Conservation (phyloP, 257 asterid genomes). For the Solanum peruvianum region DNA sequence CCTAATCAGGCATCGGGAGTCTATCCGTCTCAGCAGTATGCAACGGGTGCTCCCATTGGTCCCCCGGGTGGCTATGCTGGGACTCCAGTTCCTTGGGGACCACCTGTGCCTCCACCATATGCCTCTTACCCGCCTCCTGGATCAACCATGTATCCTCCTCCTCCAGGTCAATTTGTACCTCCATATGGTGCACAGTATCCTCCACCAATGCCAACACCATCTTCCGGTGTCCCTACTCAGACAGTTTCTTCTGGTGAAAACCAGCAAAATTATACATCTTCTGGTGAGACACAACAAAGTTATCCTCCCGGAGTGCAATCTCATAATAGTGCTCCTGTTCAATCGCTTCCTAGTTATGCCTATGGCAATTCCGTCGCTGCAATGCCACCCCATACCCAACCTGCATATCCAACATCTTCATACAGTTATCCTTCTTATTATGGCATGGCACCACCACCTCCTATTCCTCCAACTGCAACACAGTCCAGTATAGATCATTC, state of each 20-base stretch:
- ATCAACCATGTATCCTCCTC: slow-evolving; percentile 48
- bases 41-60: slow-evolving; percentile 57
- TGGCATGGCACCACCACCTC: slow-evolving; percentile 43
- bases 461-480: slow-evolving; percentile 46
- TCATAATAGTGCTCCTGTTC: slow-evolving; percentile 46
- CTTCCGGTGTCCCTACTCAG: slow-evolving; percentile 39
- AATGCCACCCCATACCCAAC: slow-evolving; percentile 43
- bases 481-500: slow-evolving; percentile 46
- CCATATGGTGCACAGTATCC: slow-evolving; percentile 64
- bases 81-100: slow-evolving; percentile 66
- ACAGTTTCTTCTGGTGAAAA: slow-evolving; percentile 51
- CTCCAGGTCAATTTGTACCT: slow-evolving; percentile 51
- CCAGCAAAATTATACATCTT: slow-evolving; percentile 45
- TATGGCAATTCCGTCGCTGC: slow-evolving; percentile 45
- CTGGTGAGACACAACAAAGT: slow-evolving; percentile 57
- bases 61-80: slow-evolving; percentile 55
- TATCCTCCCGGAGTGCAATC: slow-evolving; percentile 80
- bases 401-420: slow-evolving; percentile 40
- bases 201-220: slow-evolving; percentile 51
- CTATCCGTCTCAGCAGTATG: slow-evolving; percentile 80
- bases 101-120: slow-evolving; percentile 63
- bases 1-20: slow-evolving; percentile 50
- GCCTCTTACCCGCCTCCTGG: slow-evolving; percentile 73
- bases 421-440: slow-evolving; percentile 62
- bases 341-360: slow-evolving; percentile 38